Evolutionary conservation across 331 rosid species (phyloP).

Genomic region (Acacia pycnantha): DNA sequence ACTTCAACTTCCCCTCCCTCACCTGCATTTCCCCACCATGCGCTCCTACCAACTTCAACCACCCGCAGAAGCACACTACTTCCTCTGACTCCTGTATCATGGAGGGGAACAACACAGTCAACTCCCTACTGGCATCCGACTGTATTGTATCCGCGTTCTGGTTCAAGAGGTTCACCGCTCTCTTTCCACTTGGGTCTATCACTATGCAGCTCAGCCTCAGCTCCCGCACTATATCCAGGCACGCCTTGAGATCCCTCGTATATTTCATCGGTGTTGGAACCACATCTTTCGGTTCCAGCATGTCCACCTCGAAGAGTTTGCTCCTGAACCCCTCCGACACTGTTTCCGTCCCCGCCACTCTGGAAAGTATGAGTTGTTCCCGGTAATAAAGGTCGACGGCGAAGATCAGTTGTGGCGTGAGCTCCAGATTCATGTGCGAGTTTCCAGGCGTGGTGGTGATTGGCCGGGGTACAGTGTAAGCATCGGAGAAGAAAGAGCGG

Average conservation of each 20-base stretch:
- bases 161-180: constrained; percentile 70
- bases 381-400: constrained; percentile 67
- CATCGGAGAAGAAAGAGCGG: constrained; percentile 69
- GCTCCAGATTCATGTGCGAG: background rate
- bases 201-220: constrained; percentile 68
- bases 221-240: constrained; percentile 27
- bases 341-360: constrained; percentile 68
- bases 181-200: constrained; percentile 47
- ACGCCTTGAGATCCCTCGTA: constrained; percentile 23
- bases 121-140: constrained; percentile 24
- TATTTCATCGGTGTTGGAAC: constrained; percentile 39
- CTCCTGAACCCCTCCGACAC: constrained; percentile 61
- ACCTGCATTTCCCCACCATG: constrained; percentile 46
- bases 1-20: constrained; percentile 61
- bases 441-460: background rate
- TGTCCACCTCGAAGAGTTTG: constrained; percentile 69
- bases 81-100: constrained; percentile 32
- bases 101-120: constrained; percentile 38
- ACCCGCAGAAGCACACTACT: constrained; percentile 38
- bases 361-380: constrained; percentile 38
- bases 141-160: no score
- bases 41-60: constrained; percentile 49
- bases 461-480: constrained; percentile 37
- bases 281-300: constrained; percentile 59
- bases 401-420: constrained; percentile 45